phyloP scores from a whole-genome alignment of 2,329 filamentous ascomycete species.

The Fusarium cicatricum region DNA sequence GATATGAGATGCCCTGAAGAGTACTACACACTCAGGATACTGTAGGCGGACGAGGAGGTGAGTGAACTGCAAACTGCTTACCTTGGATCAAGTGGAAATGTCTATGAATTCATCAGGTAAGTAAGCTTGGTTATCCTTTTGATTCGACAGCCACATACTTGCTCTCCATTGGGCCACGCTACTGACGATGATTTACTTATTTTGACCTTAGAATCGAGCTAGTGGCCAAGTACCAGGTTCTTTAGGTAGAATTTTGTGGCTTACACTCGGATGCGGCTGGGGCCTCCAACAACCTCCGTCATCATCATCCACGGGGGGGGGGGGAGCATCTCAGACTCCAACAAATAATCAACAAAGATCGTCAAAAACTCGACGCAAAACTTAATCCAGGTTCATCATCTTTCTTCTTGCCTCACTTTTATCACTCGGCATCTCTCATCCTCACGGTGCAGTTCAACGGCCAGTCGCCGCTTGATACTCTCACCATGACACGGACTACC shows the following conservation, averaged over 20 bases:
- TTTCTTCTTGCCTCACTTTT: not conserved
- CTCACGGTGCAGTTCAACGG: conserved; percentile 11
- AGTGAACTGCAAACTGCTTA: too few species aligned
- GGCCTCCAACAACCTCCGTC: not conserved
- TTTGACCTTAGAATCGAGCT: not conserved
- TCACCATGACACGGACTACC: conserved; percentile 55
- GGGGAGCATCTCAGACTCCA: not conserved
- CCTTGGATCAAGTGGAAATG: too few species aligned
- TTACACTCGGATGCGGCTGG: not conserved
- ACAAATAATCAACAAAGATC: not conserved
- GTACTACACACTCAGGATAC: too few species aligned
- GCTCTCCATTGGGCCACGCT: too few species aligned
- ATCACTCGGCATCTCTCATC: conserved; percentile 13
- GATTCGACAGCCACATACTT: too few species aligned
- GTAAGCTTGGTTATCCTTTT: too few species aligned
- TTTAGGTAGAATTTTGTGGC: conserved; percentile 4
- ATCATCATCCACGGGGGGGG: not conserved
- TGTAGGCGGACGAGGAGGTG: too few species aligned
- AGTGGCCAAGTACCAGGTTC: conserved; percentile 4
- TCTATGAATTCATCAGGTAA: too few species aligned
- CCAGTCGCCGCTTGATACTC: not conserved
- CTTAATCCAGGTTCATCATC: not conserved
- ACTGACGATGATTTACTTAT: not conserved
- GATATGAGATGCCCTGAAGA: too few species aligned
- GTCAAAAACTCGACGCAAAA: not conserved